Evolutionary conservation across 2,329 filamentous ascomycete genomes (phyloP), one percentile per base, ranked within the genome.

Genomic region (Fusarium fujikuroi): DNA sequence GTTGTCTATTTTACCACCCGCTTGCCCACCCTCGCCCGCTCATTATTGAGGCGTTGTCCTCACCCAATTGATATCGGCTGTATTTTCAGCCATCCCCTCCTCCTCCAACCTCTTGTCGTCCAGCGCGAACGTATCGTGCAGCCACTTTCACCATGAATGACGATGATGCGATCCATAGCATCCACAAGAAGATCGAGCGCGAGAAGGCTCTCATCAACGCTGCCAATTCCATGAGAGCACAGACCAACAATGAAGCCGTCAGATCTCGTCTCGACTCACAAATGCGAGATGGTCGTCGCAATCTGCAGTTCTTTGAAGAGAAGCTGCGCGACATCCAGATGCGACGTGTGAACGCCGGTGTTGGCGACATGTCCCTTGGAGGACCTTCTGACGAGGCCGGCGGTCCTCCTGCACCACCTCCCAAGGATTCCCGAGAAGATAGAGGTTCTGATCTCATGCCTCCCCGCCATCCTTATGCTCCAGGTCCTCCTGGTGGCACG

Each of bases 161-260:
- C 80, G 88, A 91, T 72, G 88, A 91, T 78, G 86, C 88, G 76
- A 87, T 91, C 84, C 91, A 91, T 84, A 93, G 94, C 83, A 95
- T 99, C 85, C 91, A 93, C 85, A 93, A 92, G 87, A 98, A 99
- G 92, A 98, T 99, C 84, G 94, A 98, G 87, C 92, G 95, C 82
- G 96, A 99, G 85, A 95, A 95, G 88, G 93, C 92, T 79, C 91
- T 98, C 80, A 96, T 99, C 87, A 93, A 93, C 83, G 95, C 94
- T 79, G 95, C 95, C 77, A 96, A 94, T 84, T 91, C 93, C 78
- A 97, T 99, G 95, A 93, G 95, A 84, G 92, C 95, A 84, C 95
- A 96, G 83, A 98, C 95, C 77, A 94, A 94, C 86, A 99, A 99
- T 84, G 93, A 95, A 77, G 89, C 91, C 70, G 95, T 98, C 74